A percentile compares a stretch with the other conserved stretches of the same genome.
phyloP scores from a whole-genome alignment of 257 asterid genomes.

The Nicotiana knightiana region DNA sequence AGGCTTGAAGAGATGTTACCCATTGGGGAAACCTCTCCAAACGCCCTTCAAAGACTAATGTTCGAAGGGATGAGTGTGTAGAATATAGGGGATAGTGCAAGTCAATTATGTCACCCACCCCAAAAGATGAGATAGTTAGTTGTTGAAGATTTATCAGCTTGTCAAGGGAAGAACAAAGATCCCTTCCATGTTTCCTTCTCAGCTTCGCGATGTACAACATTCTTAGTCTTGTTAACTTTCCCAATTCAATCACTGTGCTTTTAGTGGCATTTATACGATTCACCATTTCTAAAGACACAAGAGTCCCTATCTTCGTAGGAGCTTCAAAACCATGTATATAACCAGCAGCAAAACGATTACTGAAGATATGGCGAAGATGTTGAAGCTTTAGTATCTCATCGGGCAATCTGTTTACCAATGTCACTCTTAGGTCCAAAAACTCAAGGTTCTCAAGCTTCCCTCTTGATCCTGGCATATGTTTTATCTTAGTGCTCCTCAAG shows the following conservation, averaged over 20 bases:
- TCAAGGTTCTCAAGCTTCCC: slow-evolving; percentile 20
- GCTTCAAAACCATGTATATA: slow-evolving; percentile 15
- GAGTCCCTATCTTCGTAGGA: slow-evolving; percentile 16
- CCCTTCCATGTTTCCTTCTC: slow-evolving; percentile 21
- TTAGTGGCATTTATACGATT: slow-evolving; percentile 6
- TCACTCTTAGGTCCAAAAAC: slow-evolving; percentile 15
- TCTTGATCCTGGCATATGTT: slow-evolving; percentile 13
- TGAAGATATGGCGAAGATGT: slow-evolving; percentile 11
- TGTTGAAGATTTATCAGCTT: slow-evolving; percentile 14
- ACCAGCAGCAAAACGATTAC: background rate
- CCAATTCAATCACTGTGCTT: slow-evolving; percentile 10
- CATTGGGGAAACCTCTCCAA: slow-evolving; percentile 20
- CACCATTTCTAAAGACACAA: slow-evolving; percentile 5
- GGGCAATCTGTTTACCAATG: slow-evolving; percentile 14
- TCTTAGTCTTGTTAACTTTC: slow-evolving; percentile 17
- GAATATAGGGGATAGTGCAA: background rate
- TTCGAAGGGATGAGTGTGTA: slow-evolving; percentile 7
- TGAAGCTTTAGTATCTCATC: slow-evolving; percentile 17
- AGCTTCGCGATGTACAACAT: slow-evolving; percentile 16
- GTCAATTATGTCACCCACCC: slow-evolving; percentile 9
- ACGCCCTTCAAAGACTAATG: slow-evolving; percentile 5
- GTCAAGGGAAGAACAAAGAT: slow-evolving; percentile 15
- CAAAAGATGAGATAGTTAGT: background rate
- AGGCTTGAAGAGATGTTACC: slow-evolving; percentile 17
- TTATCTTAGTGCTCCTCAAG: slow-evolving; percentile 11